phyloP scores from a whole-genome alignment of 805 yeast genomes.

The Isabelozyma heimii region DNA sequence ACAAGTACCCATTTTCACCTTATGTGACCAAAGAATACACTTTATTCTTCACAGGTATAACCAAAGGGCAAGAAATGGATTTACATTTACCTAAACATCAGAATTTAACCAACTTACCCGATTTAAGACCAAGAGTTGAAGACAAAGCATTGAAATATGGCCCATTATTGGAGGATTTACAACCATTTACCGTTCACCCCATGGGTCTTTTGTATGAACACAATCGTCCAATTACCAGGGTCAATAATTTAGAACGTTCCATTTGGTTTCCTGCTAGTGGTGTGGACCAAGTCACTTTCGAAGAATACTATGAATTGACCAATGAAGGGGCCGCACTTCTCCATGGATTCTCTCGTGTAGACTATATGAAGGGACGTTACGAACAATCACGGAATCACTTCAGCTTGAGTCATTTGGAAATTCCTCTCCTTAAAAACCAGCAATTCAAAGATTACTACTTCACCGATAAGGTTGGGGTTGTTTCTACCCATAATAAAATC shows the following conservation, averaged over 20 bases:
- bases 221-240: constrained; percentile 62
- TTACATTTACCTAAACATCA: constrained; percentile 18
- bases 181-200: constrained; percentile 47
- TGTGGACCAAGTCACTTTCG: constrained; percentile 65
- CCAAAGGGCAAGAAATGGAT: constrained; percentile 46
- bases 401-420: constrained; percentile 59
- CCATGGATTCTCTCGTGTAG: constrained; percentile 75
- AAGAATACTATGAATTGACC: constrained; percentile 79
- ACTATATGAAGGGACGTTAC: constrained; percentile 62
- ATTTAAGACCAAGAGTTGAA: constrained; percentile 33
- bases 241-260: constrained; percentile 61
- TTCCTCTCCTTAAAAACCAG: constrained; percentile 45
- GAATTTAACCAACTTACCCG: constrained; percentile 18
- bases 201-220: constrained; percentile 61
- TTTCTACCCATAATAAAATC: constrained; percentile 63
- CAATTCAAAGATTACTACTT: constrained; percentile 61
- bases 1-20: constrained; percentile 57
- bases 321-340: constrained; percentile 72
- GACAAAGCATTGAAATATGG: constrained; percentile 51
- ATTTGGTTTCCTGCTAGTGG: constrained; percentile 87
- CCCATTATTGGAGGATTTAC: constrained; percentile 43
- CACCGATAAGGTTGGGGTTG: constrained; percentile 91
- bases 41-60: constrained; percentile 44
- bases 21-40: constrained; percentile 55
- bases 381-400: constrained; percentile 49